Evolutionary conservation across 192 early-diverging fungal genomes (phyloP).

Genomic region (Entrophospora sp.): DNA sequence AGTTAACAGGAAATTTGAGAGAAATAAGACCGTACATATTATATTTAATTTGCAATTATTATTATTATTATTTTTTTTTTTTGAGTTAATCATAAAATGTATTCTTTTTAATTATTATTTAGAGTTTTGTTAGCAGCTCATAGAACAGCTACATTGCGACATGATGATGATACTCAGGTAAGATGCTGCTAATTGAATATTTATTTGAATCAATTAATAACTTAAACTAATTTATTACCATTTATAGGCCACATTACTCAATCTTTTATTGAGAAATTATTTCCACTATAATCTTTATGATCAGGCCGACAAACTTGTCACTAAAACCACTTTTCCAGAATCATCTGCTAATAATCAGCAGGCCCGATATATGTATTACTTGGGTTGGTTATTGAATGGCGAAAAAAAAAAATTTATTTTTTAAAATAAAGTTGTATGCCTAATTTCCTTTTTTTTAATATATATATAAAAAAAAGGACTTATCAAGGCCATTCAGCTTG

Average conservation of each 20-base stretch:
- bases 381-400: constrained; percentile 31
- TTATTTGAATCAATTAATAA: too few relatives aligned
- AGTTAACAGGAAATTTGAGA: constrained; percentile 56
- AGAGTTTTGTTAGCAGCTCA: constrained; percentile 71
- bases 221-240: not conserved
- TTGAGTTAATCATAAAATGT: too few relatives aligned
- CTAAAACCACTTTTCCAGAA: constrained; percentile 85
- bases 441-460: too few relatives aligned
- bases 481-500: constrained; percentile 93
- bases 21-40: constrained; percentile 64
- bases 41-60: too few relatives aligned
- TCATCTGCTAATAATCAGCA: constrained; percentile 85
- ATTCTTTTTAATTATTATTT: constrained; percentile 5
- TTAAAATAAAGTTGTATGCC: too few relatives aligned
- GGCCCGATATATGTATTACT: constrained; percentile 92
- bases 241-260: constrained; percentile 71
- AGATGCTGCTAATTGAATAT: too few relatives aligned
- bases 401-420: too few relatives aligned
- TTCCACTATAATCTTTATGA: constrained; percentile 92
- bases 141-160: constrained; percentile 85
- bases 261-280: too few relatives aligned
- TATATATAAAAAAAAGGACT: too few relatives aligned
- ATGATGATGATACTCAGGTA: constrained; percentile 83
- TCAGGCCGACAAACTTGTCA: constrained; percentile 92
- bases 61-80: not conserved